Evolutionary conservation across 805 yeast genomes (phyloP).

Genomic region (Candida argentea): DNA sequence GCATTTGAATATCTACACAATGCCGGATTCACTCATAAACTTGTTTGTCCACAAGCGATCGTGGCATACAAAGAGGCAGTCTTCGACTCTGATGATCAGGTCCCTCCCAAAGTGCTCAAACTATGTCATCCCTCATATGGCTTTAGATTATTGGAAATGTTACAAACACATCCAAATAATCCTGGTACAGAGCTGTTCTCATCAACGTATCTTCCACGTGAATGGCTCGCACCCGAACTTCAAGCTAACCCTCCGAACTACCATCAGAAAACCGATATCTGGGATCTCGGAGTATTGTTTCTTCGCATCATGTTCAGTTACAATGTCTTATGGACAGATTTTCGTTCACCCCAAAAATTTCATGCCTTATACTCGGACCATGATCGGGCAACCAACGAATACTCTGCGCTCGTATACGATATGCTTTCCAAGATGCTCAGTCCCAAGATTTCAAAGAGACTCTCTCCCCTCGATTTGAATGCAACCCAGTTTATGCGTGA

Average conservation of each 20-base stretch:
- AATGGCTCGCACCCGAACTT: slow-evolving; percentile 81
- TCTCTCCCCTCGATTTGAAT: slow-evolving; percentile 74
- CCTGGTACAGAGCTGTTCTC: neutral
- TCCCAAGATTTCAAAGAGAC: slow-evolving; percentile 55
- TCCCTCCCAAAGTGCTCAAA: slow-evolving; percentile 49
- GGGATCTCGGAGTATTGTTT: slow-evolving; percentile 83
- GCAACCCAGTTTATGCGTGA: slow-evolving; percentile 78
- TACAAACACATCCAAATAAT: slow-evolving; percentile 12
- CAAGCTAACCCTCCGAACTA: slow-evolving; percentile 30
- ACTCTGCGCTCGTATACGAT: slow-evolving; percentile 54
- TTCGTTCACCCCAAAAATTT: slow-evolving; percentile 36
- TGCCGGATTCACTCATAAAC: slow-evolving; percentile 70
- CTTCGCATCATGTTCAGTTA: slow-evolving; percentile 31
- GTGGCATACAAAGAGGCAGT: slow-evolving; percentile 9
- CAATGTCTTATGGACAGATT: slow-evolving; percentile 53
- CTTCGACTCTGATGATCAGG: slow-evolving; percentile 1
- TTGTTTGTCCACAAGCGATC: slow-evolving; percentile 50
- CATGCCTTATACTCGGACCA: slow-evolving; percentile 12
- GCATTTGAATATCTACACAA: slow-evolving; percentile 80
- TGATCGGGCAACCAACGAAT: slow-evolving; percentile 53
- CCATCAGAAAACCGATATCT: slow-evolving; percentile 79
- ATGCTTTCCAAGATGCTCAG: slow-evolving; percentile 60
- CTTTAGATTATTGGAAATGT: slow-evolving; percentile 18
- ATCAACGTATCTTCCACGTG: slow-evolving; percentile 10
- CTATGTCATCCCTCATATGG: slow-evolving; percentile 49